phyloP scores from a whole-genome alignment of 1,284 basidiomycete genomes.

The Pseudozyma tsukubaensis region DNA sequence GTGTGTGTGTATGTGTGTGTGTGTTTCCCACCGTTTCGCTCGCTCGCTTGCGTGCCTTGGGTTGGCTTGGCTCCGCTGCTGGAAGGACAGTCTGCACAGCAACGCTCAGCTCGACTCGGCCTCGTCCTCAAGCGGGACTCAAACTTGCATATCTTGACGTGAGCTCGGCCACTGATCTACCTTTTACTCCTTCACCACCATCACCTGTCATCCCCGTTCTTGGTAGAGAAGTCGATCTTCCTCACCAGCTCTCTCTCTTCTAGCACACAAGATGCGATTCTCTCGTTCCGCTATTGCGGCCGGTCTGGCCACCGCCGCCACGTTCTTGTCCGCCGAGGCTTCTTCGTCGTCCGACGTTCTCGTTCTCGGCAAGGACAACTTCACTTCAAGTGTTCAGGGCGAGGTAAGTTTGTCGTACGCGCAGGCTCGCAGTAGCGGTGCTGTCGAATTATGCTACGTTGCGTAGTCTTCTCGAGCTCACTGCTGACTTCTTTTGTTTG shows the following conservation, averaged over 20 bases:
- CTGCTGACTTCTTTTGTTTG: neutral
- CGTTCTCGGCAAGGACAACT: constrained; percentile 78
- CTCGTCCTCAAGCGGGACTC: neutral
- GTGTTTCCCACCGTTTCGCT: neutral
- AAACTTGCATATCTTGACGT: constrained; percentile 8
- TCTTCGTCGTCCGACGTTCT: constrained; percentile 82
- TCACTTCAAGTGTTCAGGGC: constrained; percentile 77
- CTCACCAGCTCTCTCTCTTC: neutral
- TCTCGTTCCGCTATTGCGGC: constrained; percentile 47
- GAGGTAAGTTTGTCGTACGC: constrained; percentile 65
- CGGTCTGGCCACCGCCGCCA: constrained; percentile 55
- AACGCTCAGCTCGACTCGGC: neutral
- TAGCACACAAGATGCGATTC: constrained; percentile 47
- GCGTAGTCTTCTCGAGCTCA: neutral
- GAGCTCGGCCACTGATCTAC: neutral
- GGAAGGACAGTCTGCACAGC: neutral
- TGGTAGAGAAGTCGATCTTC: constrained; percentile 21
- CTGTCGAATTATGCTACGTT: neutral
- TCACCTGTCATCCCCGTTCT: constrained; percentile 4
- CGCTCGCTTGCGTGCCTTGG: neutral
- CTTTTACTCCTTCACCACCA: constrained; percentile 1
- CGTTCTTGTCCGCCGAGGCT: constrained; percentile 72
- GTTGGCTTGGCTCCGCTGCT: neutral
- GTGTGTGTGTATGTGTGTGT: neutral
- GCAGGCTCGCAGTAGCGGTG: neutral